These are phyloP conservation scores for Danielia oregonensis DNA, from an alignment of 805 yeast genomes.

Conservation along the genomic window DNA sequence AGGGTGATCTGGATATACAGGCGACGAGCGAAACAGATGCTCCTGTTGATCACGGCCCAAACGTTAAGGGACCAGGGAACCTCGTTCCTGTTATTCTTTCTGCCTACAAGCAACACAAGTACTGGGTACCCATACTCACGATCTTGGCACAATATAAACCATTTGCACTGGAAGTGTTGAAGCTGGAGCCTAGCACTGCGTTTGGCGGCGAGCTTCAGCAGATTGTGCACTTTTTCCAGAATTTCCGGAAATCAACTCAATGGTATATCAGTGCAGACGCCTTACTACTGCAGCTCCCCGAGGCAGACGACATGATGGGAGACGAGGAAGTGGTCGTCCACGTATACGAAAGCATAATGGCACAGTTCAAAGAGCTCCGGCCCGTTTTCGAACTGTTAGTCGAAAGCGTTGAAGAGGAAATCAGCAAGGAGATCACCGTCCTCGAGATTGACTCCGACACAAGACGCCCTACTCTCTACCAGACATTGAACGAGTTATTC, in stretches of 20 bases:
- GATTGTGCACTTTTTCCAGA: constrained; percentile 16
- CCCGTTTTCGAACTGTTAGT: constrained; percentile 25
- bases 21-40: not conserved
- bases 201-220: constrained; percentile 21
- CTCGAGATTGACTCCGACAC: constrained; percentile 33
- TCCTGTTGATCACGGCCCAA: constrained; percentile 8
- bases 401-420: constrained; percentile 24
- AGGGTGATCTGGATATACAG: not conserved
- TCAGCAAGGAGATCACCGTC: constrained; percentile 21
- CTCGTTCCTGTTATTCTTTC: constrained; percentile 11
- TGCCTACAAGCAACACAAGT: constrained; percentile 8
- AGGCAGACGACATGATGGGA: constrained; percentile 9
- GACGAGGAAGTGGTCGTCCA: constrained; percentile 21
- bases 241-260: constrained; percentile 8
- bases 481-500: constrained; percentile 32
- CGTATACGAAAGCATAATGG: constrained; percentile 15
- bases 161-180: constrained; percentile 27
- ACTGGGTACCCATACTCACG: constrained; percentile 39
- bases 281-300: constrained; percentile 17
- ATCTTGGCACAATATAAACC: constrained; percentile 34
- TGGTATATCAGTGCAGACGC: constrained; percentile 21
- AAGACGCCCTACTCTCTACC: constrained; percentile 24
- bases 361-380: constrained; percentile 11
- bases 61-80: constrained; percentile 8
- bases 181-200: constrained; percentile 7